phyloP scores from a whole-genome alignment of 805 yeast genomes.

The Wickerhamomyces bisporus region DNA sequence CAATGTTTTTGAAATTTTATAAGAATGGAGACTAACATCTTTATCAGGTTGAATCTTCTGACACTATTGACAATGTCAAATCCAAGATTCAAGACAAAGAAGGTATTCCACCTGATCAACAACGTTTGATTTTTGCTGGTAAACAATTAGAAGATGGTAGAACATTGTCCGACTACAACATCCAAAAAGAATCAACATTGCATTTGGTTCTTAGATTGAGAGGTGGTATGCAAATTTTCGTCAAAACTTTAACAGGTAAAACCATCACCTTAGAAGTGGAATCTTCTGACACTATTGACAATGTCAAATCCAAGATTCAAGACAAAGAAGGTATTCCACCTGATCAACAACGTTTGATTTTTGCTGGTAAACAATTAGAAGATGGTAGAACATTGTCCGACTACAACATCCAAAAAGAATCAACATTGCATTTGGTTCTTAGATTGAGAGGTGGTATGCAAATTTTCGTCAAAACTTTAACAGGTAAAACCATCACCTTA shows the following conservation, averaged over 20 bases:
- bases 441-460: slow-evolving; percentile 89
- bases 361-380: slow-evolving; percentile 93
- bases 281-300: slow-evolving; percentile 92
- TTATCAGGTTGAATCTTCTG: slow-evolving; percentile 77
- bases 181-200: slow-evolving; percentile 87
- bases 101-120: slow-evolving; percentile 97
- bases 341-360: slow-evolving; percentile 92
- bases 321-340: slow-evolving; percentile 99
- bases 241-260: slow-evolving; percentile 96
- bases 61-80: slow-evolving; percentile 93
- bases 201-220: slow-evolving; percentile 83
- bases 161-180: slow-evolving; percentile 90
- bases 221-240: slow-evolving; percentile 93
- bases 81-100: slow-evolving; percentile 95
- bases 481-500: slow-evolving; percentile 96
- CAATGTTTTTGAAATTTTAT: no score
- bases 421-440: slow-evolving; percentile 75
- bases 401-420: slow-evolving; percentile 93
- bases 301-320: slow-evolving; percentile 90
- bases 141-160: slow-evolving; percentile 96
- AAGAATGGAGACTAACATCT: not conserved
- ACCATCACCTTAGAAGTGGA: slow-evolving; percentile 93
- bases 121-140: slow-evolving; percentile 92
- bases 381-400: slow-evolving; percentile 92
- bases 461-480: slow-evolving; percentile 94